phyloP scores from a whole-genome alignment of 2,329 filamentous ascomycete species.

The Pyrenophora teres region DNA sequence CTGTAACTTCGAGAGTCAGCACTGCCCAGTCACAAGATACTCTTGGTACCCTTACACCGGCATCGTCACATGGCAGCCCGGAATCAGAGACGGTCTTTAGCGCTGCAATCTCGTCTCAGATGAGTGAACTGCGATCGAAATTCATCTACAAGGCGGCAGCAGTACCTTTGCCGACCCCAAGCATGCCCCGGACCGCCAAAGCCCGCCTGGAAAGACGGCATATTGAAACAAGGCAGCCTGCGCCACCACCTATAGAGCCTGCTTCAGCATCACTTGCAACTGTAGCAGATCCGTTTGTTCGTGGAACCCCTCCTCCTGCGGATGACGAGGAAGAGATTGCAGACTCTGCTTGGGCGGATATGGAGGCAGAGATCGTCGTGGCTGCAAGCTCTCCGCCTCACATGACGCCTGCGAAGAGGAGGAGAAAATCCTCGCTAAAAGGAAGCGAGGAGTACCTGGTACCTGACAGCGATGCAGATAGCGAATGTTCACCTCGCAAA shows the following conservation, averaged over 20 bases:
- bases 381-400: slow-evolving; percentile 36
- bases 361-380: slow-evolving; percentile 41
- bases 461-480: slow-evolving; percentile 51
- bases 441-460: slow-evolving; percentile 56
- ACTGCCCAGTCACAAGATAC: slow-evolving; percentile 34
- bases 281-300: slow-evolving; percentile 8
- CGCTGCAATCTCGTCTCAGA: slow-evolving; percentile 33
- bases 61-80: slow-evolving; percentile 37
- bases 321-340: slow-evolving; percentile 20
- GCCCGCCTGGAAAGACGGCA: slow-evolving; percentile 11
- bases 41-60: slow-evolving; percentile 36
- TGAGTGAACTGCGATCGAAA: slow-evolving; percentile 37
- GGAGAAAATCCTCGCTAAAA: slow-evolving; percentile 31
- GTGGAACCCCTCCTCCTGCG: slow-evolving; percentile 10
- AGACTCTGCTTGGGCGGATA: slow-evolving; percentile 33
- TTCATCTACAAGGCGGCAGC: slow-evolving; percentile 32
- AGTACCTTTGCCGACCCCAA: slow-evolving; percentile 4
- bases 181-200: slow-evolving; percentile 3
- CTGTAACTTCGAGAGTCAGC: slow-evolving; percentile 28
- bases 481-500: slow-evolving; percentile 42
- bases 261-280: not conserved
- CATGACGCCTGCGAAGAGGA: slow-evolving; percentile 25
- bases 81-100: slow-evolving; percentile 34
- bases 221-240: slow-evolving; percentile 14
- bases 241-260: slow-evolving; percentile 9